Conservation (phyloP, 2,329 filamentous ascomycete genomes). For the Knufia petricola region DNA sequence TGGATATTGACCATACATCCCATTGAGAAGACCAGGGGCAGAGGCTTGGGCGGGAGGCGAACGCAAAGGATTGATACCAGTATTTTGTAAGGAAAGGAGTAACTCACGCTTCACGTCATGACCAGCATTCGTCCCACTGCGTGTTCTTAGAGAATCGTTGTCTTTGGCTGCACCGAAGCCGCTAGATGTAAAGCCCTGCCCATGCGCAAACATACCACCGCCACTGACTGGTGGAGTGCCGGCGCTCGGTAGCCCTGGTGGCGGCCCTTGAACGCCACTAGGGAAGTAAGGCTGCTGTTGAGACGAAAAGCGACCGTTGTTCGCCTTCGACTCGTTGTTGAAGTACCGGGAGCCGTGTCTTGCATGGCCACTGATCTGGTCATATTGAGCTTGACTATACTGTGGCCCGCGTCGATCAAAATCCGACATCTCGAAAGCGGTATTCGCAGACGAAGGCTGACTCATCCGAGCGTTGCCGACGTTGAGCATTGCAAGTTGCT, state of each 20-base stretch:
- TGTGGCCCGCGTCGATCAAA: constrained; percentile 44
- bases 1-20: constrained; percentile 73
- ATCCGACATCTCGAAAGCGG: constrained; percentile 28
- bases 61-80: constrained; percentile 57
- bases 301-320: constrained; percentile 30
- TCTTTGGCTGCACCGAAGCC: constrained; percentile 62
- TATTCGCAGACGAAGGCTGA: constrained; percentile 26
- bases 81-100: constrained; percentile 81
- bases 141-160: constrained; percentile 64
- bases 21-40: constrained; percentile 81
- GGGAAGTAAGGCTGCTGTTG: constrained; percentile 60
- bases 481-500: constrained; percentile 59
- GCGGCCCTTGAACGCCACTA: constrained; percentile 79
- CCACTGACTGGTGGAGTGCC: constrained; percentile 78
- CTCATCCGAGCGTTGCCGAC: constrained; percentile 47
- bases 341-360: constrained; percentile 72
- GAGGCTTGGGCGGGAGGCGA: constrained; percentile 77
- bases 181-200: constrained; percentile 64
- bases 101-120: constrained; percentile 97
- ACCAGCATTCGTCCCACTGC: constrained; percentile 54
- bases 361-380: constrained; percentile 57
- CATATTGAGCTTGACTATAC: constrained; percentile 55
- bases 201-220: constrained; percentile 79
- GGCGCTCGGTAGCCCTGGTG: constrained; percentile 88
- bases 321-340: constrained; percentile 58